phyloP scores from a whole-genome alignment of 192 early-diverging fungal genomes.

The Podila minutissima region DNA sequence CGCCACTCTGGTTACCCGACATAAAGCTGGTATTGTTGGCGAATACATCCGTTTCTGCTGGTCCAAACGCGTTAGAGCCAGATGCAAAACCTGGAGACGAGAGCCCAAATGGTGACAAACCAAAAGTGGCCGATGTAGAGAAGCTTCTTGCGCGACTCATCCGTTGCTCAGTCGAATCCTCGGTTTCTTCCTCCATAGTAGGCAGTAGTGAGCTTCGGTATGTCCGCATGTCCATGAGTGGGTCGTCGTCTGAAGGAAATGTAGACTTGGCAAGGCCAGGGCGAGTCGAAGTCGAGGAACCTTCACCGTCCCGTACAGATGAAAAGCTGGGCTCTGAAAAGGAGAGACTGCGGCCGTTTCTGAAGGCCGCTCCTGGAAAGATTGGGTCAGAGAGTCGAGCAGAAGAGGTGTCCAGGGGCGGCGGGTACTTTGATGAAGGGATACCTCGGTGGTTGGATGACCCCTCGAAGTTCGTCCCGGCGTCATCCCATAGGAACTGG shows the following conservation, averaged over 20 bases:
- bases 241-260: slow-evolving; percentile 26
- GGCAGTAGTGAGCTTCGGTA: slow-evolving; percentile 28
- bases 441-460: not conserved
- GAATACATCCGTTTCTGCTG: not conserved
- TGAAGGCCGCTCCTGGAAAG: not conserved
- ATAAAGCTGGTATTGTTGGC: too few relatives aligned
- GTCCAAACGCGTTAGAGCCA: not conserved
- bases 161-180: slow-evolving; percentile 29
- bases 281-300: not conserved
- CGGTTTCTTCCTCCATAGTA: slow-evolving; percentile 45
- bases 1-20: not conserved
- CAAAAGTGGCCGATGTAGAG: slow-evolving; percentile 36
- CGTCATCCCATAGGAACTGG: not conserved
- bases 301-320: slow-evolving; percentile 1
- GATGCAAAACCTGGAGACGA: slow-evolving; percentile 6
- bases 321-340: slow-evolving; percentile 47
- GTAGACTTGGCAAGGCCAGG: slow-evolving; percentile 5
- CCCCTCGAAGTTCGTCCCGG: not conserved
- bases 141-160: slow-evolving; percentile 30
- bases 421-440: not conserved
- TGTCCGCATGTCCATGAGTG: slow-evolving; percentile 19
- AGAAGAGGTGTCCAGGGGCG: not conserved
- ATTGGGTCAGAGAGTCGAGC: not conserved
- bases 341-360: slow-evolving; percentile 31
- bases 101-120: slow-evolving; percentile 12